A percentile compares a stretch with the other conserved stretches of the same genome.
These are phyloP conservation scores for Ophiostoma quercus DNA, from an alignment of 2,329 filamentous ascomycete genomes.

Conservation along the genomic window DNA sequence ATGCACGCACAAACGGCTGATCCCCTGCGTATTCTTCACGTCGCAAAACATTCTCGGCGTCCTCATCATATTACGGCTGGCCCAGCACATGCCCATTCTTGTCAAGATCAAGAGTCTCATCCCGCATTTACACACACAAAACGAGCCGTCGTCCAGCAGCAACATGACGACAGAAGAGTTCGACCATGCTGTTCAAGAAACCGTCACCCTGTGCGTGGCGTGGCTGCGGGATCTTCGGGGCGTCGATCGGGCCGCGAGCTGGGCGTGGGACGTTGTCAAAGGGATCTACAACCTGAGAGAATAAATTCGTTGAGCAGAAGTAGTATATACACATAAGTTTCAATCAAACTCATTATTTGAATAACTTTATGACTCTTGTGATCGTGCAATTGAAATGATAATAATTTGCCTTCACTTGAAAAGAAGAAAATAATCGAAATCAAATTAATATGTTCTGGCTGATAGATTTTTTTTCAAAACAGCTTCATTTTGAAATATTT, in stretches of 20 bases:
- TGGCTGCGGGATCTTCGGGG: slow-evolving; percentile 55
- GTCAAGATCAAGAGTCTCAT: slow-evolving; percentile 40
- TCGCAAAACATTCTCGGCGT: slow-evolving; percentile 57
- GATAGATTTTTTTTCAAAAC: too few species aligned
- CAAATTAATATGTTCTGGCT: too few species aligned
- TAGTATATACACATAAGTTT: too few species aligned
- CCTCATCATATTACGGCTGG: slow-evolving; percentile 52
- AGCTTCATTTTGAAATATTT: too few species aligned
- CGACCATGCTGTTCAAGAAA: slow-evolving; percentile 47
- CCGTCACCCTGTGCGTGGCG: slow-evolving; percentile 49
- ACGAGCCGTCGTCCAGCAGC: not conserved
- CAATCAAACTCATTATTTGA: too few species aligned
- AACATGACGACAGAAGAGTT: slow-evolving; percentile 35
- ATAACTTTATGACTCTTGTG: too few species aligned
- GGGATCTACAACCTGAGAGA: slow-evolving; percentile 38
- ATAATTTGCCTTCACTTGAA: too few species aligned
- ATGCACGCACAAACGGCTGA: slow-evolving; percentile 52
- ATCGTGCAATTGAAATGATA: too few species aligned
- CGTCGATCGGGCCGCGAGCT: slow-evolving; percentile 50
- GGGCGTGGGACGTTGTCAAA: slow-evolving; percentile 51
- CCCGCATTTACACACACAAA: not conserved
- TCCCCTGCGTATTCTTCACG: slow-evolving; percentile 57
- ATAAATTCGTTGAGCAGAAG: not conserved
- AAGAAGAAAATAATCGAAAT: too few species aligned
- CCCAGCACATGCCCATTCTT: slow-evolving; percentile 47